Percentiles rank a stretch among this genome's conserved stretches.
Conservation (phyloP, 208 protist species). For the Leishmania mexicana region DNA sequence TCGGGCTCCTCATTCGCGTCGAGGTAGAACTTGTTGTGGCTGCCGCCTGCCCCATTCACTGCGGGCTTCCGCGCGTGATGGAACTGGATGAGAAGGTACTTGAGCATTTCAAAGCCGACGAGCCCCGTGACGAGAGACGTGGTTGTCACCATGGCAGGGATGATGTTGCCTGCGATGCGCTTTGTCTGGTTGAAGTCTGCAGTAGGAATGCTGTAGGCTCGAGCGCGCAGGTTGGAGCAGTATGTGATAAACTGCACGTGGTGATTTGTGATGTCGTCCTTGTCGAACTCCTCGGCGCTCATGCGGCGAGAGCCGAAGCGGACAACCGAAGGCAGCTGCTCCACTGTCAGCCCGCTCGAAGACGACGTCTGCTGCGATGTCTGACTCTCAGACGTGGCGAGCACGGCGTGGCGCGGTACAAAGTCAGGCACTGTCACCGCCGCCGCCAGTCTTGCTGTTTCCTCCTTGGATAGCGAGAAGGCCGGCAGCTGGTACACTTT, state of each 20-base stretch:
- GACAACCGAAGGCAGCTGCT: conserved; percentile 46
- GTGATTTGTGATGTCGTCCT: conserved; percentile 94
- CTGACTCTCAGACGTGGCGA: conserved; percentile 81
- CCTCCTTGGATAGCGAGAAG: conserved; percentile 35
- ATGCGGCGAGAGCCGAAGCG: conserved; percentile 56
- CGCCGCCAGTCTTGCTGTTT: conserved; percentile 53
- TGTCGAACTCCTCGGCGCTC: conserved; percentile 91
- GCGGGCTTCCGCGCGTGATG: conserved; percentile 23
- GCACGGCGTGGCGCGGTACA: conserved; percentile 65
- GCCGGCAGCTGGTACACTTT: conserved; percentile 60
- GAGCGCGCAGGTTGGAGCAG: conserved; percentile 93
- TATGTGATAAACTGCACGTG: conserved; percentile 95
- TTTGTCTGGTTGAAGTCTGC: conserved; percentile 84
- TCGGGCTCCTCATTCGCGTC: conserved; percentile 39
- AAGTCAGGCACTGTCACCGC: conserved; percentile 56
- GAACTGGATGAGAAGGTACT: conserved; percentile 89
- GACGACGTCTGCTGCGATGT: conserved; percentile 40
- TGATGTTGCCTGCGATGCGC: conserved; percentile 98
- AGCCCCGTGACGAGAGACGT: conserved; percentile 99
- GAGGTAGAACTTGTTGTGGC: conserved; percentile 18
- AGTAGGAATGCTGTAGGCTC: conserved; percentile 91
- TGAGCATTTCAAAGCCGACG: conserved; percentile 97
- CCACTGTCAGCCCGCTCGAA: conserved; percentile 42
- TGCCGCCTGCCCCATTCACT: not conserved
- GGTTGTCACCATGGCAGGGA: conserved; percentile 99